Base-by-base conservation (phyloP, 257 asterid genomes). In the Fraxinus pennsylvanica region DNA sequence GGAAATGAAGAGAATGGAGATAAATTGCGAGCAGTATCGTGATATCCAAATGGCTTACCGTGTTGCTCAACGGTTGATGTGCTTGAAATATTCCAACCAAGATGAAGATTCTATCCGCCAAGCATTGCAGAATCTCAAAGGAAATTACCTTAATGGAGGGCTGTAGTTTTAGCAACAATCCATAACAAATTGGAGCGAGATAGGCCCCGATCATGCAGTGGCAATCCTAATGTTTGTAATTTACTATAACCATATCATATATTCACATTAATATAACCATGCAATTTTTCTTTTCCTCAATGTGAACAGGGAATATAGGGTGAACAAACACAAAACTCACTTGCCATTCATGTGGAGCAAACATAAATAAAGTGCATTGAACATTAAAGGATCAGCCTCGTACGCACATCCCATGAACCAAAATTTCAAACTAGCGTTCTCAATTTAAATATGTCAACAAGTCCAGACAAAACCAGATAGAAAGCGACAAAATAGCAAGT, bases 11-110 rank as follows among this genome's bases (percentile, higher is more conserved):
- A 92, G 96, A 85, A 86, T 89, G 81, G 89, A 87, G 82, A 75
- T 78, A 65, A 90, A 90, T 75, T 74, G 81, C 79, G 74, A 76
- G 17, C 88, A 89, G 79, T 81, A 88, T 68, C 88, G 81, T 7
- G 88, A 83, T 63, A 79, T 92, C 71, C 97, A 94, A 75, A 90
- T 80, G 96, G 88, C 77, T 52, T 94, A 90, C 82, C 91, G 94
- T 35, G 91, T 82, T 73, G 93, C 90, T 73, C 99, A 94, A 79
- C 86, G 93, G 59, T 84, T 94, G 79, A 84, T 91, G 73, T 94
- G 99, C 92, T 87, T 94, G 79, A 94, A 92, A 84, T 92, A 83
- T 78, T 91, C 97, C 68, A 90, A 89, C 88, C 99, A 94, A 76
- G 96, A 90, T 73, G 94, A 89, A 63, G 92, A 87, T 63, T 88